A percentile compares a stretch with the other conserved stretches of the same genome.
phyloP scores from a whole-genome alignment of 2,329 filamentous ascomycete species.

The Cercospora canescens region DNA sequence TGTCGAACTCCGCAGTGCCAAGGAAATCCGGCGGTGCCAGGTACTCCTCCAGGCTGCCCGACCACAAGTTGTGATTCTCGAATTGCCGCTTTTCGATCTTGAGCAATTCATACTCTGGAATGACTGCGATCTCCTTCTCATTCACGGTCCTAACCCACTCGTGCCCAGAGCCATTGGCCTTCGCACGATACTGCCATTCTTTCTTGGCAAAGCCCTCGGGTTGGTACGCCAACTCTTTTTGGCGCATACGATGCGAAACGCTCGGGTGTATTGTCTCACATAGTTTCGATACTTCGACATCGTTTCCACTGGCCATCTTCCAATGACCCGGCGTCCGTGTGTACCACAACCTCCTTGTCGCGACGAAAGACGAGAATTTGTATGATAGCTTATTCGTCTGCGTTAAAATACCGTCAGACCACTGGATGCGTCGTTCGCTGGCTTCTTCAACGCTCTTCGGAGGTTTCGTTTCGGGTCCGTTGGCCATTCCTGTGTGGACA shows the following conservation, averaged over 20 bases:
- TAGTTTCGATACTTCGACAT: conserved; percentile 9
- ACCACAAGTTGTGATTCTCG: conserved; percentile 13
- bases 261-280: conserved; percentile 21
- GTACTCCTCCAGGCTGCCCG: conserved; percentile 10
- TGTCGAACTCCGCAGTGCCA: not conserved
- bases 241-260: conserved; percentile 15
- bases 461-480: not conserved
- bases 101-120: conserved; percentile 11
- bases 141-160: conserved; percentile 12
- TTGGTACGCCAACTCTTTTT: not conserved
- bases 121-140: conserved; percentile 5
- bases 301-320: conserved; percentile 6
- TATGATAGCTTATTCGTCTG: conserved; percentile 17
- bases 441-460: conserved; percentile 18
- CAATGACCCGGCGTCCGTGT: conserved; percentile 15
- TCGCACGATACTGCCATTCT: conserved; percentile 12
- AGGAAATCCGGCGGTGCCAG: conserved; percentile 9
- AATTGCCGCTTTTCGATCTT: conserved; percentile 5
- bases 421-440: conserved; percentile 19
- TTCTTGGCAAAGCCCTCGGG: conserved; percentile 9
- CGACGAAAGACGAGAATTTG: conserved; percentile 15
- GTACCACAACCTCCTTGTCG: conserved; percentile 15
- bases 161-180: not conserved
- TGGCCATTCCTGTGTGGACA: conserved; percentile 10
- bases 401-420: conserved; percentile 16